Evolutionary conservation across 2,329 filamentous ascomycete genomes (phyloP).

Genomic region (Colletotrichum sublineola): DNA sequence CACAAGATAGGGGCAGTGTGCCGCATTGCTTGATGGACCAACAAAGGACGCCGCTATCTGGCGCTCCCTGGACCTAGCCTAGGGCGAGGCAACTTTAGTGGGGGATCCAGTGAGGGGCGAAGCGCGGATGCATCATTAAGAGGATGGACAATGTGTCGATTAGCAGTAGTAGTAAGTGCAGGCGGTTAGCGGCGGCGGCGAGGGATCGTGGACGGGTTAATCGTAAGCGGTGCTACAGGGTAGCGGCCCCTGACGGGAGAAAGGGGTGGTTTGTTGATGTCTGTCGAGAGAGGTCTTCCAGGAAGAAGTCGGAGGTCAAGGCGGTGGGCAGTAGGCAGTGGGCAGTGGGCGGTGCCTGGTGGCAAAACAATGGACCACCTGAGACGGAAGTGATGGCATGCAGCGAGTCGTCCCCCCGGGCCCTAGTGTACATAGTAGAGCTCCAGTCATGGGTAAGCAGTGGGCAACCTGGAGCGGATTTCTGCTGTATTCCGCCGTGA

Average conservation of each 20-base stretch:
- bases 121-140: not conserved
- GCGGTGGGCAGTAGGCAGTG: conserved; percentile 13
- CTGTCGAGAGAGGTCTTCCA: not conserved
- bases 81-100: not conserved
- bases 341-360: conserved; percentile 33
- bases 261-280: conserved; percentile 4
- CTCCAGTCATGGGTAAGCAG: conserved; percentile 9
- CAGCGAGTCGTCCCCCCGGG: conserved; percentile 15
- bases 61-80: not conserved
- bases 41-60: not conserved
- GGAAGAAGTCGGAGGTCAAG: not conserved
- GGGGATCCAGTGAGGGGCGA: not conserved
- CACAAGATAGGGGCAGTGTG: not conserved
- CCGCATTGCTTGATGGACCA: not conserved
- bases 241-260: conserved; percentile 22
- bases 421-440: not conserved
- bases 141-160: not conserved
- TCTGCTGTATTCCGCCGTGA: conserved; percentile 1
- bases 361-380: conserved; percentile 29
- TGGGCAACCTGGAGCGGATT: not conserved
- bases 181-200: not conserved
- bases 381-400: conserved; percentile 21
- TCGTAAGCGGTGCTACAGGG: conserved; percentile 10
- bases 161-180: not conserved
- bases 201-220: not conserved